Evolutionary conservation across 228 moss, liverwort and hornwort genomes (phyloP).

Genomic region (Sphagnum magellanicum): DNA sequence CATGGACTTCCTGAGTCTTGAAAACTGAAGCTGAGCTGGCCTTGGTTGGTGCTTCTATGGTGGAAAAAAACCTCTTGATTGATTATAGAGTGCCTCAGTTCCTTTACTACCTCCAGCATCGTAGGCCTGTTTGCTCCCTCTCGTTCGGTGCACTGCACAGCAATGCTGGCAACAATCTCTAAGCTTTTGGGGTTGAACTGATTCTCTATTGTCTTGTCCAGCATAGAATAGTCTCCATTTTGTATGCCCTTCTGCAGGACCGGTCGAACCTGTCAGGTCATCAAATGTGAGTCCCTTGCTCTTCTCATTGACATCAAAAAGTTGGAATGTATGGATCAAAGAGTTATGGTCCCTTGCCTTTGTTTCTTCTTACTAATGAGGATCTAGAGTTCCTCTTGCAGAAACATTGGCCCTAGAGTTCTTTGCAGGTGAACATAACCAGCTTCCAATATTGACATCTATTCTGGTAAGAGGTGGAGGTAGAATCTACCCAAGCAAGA

Average conservation of each 20-base stretch:
- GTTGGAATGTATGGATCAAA: no score
- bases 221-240: conserved; percentile 27
- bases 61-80: conserved; percentile 25
- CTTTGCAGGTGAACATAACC: no score
- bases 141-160: conserved; percentile 41
- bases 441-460: no score
- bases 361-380: no score
- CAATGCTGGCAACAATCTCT: conserved; percentile 33
- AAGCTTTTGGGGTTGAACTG: conserved; percentile 36
- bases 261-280: conserved; percentile 40
- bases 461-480: no score
- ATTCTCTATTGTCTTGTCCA: conserved; percentile 44
- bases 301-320: no score
- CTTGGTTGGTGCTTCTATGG: not conserved
- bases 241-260: conserved; percentile 30
- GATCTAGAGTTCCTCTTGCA: no score
- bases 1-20: not conserved
- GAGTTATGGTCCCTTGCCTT: no score
- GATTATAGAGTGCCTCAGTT: conserved; percentile 39
- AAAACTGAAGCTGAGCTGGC: no score
- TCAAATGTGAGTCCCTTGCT: no score
- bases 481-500: conserved; percentile 53
- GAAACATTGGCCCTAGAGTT: no score
- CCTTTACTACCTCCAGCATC: conserved; percentile 46
- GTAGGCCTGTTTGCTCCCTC: conserved; percentile 41